Percentiles rank a stretch among this genome's conserved stretches.
Conservation (phyloP, 1,284 basidiomycete species). For the Irpex sp. region DNA sequence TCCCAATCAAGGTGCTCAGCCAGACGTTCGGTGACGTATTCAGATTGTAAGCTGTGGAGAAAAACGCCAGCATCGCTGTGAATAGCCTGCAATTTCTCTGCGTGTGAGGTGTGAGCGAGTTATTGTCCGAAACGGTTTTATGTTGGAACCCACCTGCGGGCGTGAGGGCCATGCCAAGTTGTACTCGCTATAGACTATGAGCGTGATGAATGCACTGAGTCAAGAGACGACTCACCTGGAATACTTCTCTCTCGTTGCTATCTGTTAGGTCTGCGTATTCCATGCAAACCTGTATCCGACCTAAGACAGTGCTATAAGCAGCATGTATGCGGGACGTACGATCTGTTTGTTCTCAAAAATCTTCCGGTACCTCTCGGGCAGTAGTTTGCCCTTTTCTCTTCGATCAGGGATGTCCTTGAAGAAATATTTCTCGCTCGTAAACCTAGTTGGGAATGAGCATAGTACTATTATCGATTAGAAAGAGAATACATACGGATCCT, state of each 20-base stretch:
- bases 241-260: conserved; percentile 69
- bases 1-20: conserved; percentile 51
- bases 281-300: conserved; percentile 44
- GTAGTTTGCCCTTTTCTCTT: no score
- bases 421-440: no score
- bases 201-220: background rate
- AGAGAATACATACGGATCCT: conserved; percentile 45
- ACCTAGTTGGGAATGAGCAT: no score
- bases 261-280: conserved; percentile 64
- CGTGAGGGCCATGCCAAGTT: conserved; percentile 75
- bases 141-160: conserved; percentile 43
- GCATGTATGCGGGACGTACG: background rate
- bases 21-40: conserved; percentile 42
- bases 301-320: background rate
- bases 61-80: conserved; percentile 49
- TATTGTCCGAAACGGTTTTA: no score
- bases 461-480: no score
- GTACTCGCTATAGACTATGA: conserved; percentile 50
- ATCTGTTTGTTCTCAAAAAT: conserved; percentile 18
- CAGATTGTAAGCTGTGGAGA: conserved; percentile 44
- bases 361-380: no score
- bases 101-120: no score
- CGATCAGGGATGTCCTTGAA: no score
- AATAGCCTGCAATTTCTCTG: conserved; percentile 66
- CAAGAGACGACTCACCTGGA: conserved; percentile 44